Evolutionary conservation across 495 filamentous ascomycete species (phyloP).

Genomic region (Penicillium longicatenatum): DNA sequence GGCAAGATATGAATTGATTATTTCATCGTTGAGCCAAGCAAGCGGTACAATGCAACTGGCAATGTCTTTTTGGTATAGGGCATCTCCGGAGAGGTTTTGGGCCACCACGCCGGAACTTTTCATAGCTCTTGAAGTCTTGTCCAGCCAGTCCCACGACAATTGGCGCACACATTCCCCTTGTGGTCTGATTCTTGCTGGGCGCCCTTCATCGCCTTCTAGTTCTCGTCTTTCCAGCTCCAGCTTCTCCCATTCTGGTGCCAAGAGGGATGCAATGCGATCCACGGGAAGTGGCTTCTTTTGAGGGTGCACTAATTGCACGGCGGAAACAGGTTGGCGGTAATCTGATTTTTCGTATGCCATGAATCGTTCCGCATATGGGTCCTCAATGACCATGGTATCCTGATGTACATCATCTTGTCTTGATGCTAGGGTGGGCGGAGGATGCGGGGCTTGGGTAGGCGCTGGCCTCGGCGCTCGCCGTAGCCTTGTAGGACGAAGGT

Average conservation of each 20-base stretch:
- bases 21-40: constrained; percentile 82
- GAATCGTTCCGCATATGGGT: constrained; percentile 28
- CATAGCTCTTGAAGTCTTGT: constrained; percentile 38
- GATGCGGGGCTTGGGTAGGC: background rate
- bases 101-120: constrained; percentile 34
- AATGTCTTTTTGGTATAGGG: constrained; percentile 64
- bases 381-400: constrained; percentile 21
- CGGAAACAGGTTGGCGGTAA: constrained; percentile 39
- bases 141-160: constrained; percentile 48
- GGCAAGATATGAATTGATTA: constrained; percentile 69
- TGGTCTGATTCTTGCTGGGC: constrained; percentile 24
- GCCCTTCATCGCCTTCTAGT: constrained; percentile 15
- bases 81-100: constrained; percentile 54
- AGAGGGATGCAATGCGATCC: constrained; percentile 38
- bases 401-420: background rate
- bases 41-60: constrained; percentile 50
- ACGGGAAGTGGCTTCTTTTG: constrained; percentile 27
- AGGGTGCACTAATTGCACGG: constrained; percentile 36
- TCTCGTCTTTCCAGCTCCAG: constrained; percentile 18
- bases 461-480: constrained; percentile 13
- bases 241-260: constrained; percentile 31
- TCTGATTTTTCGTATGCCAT: constrained; percentile 18
- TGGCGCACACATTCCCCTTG: constrained; percentile 42
- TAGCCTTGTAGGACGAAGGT: constrained; percentile 21
- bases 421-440: background rate